A percentile compares a stretch with the other conserved stretches of the same genome.
Evolutionary conservation across 1,284 basidiomycete species (phyloP).

Genomic region (Cutaneotrichosporon daszewskae): DNA sequence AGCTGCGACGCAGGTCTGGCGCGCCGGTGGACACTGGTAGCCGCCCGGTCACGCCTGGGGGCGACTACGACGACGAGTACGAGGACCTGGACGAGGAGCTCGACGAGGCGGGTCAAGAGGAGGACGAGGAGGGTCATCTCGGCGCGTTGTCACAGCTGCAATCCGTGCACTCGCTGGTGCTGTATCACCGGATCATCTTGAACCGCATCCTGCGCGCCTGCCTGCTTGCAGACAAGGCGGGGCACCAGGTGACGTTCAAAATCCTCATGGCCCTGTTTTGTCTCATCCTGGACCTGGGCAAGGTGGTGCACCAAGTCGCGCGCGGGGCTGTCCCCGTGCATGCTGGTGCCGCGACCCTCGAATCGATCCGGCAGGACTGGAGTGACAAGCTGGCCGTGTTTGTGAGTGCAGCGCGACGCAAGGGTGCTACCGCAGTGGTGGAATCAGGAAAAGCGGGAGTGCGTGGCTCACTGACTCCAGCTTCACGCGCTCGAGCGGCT

Average conservation of each 20-base stretch:
- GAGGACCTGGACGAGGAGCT: slow-evolving; percentile 15
- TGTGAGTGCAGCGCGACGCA: slow-evolving; percentile 51
- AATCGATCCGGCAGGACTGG: slow-evolving; percentile 57
- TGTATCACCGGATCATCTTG: slow-evolving; percentile 62
- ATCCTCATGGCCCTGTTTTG: slow-evolving; percentile 62
- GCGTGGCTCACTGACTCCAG: slow-evolving; percentile 14
- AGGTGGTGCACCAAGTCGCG: slow-evolving; percentile 61
- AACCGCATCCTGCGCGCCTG: slow-evolving; percentile 73
- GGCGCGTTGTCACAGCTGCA: slow-evolving; percentile 28
- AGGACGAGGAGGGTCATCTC: slow-evolving; percentile 28
- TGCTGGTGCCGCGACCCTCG: slow-evolving; percentile 54
- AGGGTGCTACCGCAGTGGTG: neutral
- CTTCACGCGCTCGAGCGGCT: slow-evolving; percentile 37
- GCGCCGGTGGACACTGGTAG: slow-evolving; percentile 8
- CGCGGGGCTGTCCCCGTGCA: slow-evolving; percentile 57
- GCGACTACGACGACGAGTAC: slow-evolving; percentile 16
- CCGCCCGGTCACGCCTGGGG: slow-evolving; percentile 22
- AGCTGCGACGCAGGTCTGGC: slow-evolving; percentile 17
- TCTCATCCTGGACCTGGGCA: slow-evolving; percentile 63
- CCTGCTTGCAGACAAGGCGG: slow-evolving; percentile 57
- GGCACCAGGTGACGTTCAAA: slow-evolving; percentile 60
- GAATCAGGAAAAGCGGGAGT: neutral
- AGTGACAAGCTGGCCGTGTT: slow-evolving; percentile 55
- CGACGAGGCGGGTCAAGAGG: slow-evolving; percentile 30
- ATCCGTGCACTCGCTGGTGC: slow-evolving; percentile 68